Evolutionary conservation across 805 yeast genomes (phyloP), one percentile per base, ranked within the genome.

Genomic region (Candida easanensis): DNA sequence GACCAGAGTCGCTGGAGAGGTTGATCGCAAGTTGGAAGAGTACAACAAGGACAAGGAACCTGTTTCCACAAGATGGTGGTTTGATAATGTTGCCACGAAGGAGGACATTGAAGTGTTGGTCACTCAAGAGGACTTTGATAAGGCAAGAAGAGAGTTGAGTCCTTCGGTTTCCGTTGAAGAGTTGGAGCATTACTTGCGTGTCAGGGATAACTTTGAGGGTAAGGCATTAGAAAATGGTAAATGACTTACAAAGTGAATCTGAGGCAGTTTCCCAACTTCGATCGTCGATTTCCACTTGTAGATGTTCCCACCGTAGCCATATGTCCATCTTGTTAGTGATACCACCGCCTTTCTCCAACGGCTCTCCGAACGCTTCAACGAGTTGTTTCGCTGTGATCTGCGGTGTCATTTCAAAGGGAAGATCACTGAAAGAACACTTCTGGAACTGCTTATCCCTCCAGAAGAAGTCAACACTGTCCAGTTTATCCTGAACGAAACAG

Each of bases 91-190:
- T 13, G 91, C 96, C 2, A 74, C 76, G 0, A 67, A 71, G 3
- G 76, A 73, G 1, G 97, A 91, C 57, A 71, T 75, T 6, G 71
- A 72, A 5, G 97, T 89, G 1, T 58, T 67, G 15, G 97, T 91
- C 2, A 68, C 70, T 17, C 73, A 72, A 68, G 78, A 69, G 26
- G 98, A 93, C 60, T 91, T 91, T 59, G 68, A 67, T n/a, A 84
- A 80, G 56, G 91, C 97, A 0, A 80, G 77, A 51, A 59, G 66
- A 4, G 87, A 82, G 41, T 70, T 93, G 49, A 73, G 77, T 18
- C 96, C 98, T 0, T 82, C 93, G 32, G 97, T 93, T 9, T 85
- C 96, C 38, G 80, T 79, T 2, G 95, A 88, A 26, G 99, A 93
- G 58, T 70, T 93, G 38, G 73, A 74, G 20, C 98, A 91, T 56